A percentile compares a stretch with the other conserved stretches of the same genome.
Conservation (phyloP, 345 rosid genomes). For the Gossypium australe region DNA sequence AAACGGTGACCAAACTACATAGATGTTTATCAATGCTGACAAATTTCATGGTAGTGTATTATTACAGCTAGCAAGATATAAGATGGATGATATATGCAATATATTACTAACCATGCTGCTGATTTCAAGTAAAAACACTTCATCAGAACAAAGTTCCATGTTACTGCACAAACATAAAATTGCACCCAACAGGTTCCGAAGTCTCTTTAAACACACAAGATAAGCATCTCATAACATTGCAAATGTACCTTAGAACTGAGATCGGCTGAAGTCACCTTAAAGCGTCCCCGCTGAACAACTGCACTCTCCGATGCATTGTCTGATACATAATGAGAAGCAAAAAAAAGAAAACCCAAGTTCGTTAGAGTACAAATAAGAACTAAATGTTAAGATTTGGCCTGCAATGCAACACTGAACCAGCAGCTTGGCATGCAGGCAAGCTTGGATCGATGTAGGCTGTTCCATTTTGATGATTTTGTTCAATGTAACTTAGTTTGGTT, state of each 20-base stretch:
- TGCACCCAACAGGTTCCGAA: too few species aligned
- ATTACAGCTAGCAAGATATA: not conserved
- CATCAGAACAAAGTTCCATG: not conserved
- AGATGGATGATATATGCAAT: not conserved
- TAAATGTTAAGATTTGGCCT: too few species aligned
- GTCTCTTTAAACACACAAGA: not conserved
- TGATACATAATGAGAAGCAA: conserved; percentile 27
- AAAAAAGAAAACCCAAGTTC: not conserved
- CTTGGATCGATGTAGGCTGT: too few species aligned
- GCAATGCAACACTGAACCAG: too few species aligned
- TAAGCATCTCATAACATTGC: not conserved
- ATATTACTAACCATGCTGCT: not conserved
- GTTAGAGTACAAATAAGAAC: conserved; percentile 11
- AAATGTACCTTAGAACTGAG: conserved; percentile 74
- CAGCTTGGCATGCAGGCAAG: too few species aligned
- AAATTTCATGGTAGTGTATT: not conserved
- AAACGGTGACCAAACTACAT: not conserved
- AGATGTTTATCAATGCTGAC: not conserved
- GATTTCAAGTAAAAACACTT: not conserved
- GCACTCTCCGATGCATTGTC: conserved; percentile 79
- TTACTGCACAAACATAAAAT: not conserved
- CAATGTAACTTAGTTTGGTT: too few species aligned
- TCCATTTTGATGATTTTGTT: too few species aligned
- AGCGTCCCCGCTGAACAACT: conserved; percentile 81
- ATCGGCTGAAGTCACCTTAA: conserved; percentile 81